A percentile compares a stretch with the other conserved stretches of the same genome.
Evolutionary conservation across 2,329 filamentous ascomycete genomes (phyloP).

Genomic region (Pseudocercospora vitis): DNA sequence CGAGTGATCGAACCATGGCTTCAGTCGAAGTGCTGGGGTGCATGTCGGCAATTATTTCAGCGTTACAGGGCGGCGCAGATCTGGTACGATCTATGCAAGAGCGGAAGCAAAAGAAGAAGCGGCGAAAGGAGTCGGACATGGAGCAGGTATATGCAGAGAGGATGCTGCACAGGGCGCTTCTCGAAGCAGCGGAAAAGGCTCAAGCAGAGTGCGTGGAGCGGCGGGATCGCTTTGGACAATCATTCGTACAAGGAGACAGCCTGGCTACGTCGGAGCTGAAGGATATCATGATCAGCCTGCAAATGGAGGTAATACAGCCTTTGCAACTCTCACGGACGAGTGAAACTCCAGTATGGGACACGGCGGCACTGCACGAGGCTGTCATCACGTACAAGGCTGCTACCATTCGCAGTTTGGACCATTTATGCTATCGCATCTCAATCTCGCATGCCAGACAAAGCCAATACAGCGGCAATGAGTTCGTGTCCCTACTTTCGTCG

Average conservation of each 20-base stretch:
- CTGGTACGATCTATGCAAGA: constrained; percentile 40
- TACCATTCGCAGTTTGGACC: constrained; percentile 33
- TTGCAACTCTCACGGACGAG: constrained; percentile 42
- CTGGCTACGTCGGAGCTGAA: constrained; percentile 29
- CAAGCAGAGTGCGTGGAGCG: constrained; percentile 38
- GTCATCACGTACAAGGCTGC: constrained; percentile 19
- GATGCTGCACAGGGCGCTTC: constrained; percentile 42
- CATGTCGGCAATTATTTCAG: constrained; percentile 45
- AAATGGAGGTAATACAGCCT: constrained; percentile 43
- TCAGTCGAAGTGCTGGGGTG: constrained; percentile 42
- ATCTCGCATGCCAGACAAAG: not conserved
- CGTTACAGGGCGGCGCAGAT: constrained; percentile 46
- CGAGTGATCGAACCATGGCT: constrained; percentile 19
- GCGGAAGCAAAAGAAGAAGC: constrained; percentile 25
- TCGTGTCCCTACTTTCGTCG: not conserved
- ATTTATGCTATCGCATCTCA: constrained; percentile 28
- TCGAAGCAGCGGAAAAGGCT: constrained; percentile 41
- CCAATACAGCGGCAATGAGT: constrained; percentile 1
- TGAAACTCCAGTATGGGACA: constrained; percentile 38
- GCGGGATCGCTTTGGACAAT: constrained; percentile 39
- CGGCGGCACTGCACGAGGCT: constrained; percentile 41
- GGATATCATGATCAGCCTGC: constrained; percentile 43
- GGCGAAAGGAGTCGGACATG: constrained; percentile 24
- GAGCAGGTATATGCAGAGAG: constrained; percentile 40
- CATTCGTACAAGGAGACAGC: constrained; percentile 43